Evolutionary conservation across 2,329 filamentous ascomycete species (phyloP).

Genomic region (Achaetomium macrosporum): DNA sequence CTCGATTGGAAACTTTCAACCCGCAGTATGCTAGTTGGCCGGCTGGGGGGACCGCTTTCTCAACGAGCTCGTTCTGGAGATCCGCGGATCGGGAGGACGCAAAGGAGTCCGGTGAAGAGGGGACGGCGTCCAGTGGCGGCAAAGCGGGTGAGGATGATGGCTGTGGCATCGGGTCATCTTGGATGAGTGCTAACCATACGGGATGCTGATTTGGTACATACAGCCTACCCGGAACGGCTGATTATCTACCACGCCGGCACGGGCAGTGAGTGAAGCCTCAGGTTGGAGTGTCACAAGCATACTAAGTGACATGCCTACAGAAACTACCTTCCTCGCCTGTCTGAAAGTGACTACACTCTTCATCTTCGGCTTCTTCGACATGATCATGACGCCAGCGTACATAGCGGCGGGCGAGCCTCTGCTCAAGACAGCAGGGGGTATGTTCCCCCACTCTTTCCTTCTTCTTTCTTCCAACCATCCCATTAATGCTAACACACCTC

Average conservation of each 20-base stretch:
- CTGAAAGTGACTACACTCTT: slow-evolving; percentile 68
- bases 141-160: slow-evolving; percentile 10
- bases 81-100: neutral
- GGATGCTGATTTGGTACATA: neutral
- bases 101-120: neutral
- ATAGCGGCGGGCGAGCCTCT: slow-evolving; percentile 36
- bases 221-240: slow-evolving; percentile 52
- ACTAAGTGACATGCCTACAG: slow-evolving; percentile 6
- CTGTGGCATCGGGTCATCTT: neutral
- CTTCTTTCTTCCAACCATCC: slow-evolving; percentile 3
- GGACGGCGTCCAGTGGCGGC: neutral
- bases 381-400: slow-evolving; percentile 58
- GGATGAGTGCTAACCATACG: neutral
- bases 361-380: slow-evolving; percentile 58
- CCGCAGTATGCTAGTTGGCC: neutral
- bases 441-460: slow-evolving; percentile 19
- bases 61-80: slow-evolving; percentile 1
- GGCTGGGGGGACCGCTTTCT: neutral
- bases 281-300: neutral
- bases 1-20: neutral
- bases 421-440: slow-evolving; percentile 35
- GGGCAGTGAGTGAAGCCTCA: slow-evolving; percentile 35
- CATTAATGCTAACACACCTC: neutral
- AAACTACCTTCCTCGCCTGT: slow-evolving; percentile 60
- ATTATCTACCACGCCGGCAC: slow-evolving; percentile 73